A percentile compares a stretch with the other conserved stretches of the same genome.
These are phyloP conservation scores for Aspergillus transmontanensis DNA, from an alignment of 2,329 filamentous ascomycete genomes.

Conservation along the genomic window DNA sequence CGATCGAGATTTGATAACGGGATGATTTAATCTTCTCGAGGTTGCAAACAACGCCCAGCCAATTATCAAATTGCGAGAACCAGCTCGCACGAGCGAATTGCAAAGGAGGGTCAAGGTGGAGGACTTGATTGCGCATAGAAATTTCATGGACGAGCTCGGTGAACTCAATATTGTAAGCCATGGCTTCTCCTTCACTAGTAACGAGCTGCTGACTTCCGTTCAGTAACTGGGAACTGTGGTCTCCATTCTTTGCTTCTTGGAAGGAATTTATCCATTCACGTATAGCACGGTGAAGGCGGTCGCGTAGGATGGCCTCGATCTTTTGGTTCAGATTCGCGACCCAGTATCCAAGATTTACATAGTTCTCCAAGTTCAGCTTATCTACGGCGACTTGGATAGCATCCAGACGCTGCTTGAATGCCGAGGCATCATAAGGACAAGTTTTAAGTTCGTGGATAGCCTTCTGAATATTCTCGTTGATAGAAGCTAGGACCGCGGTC, in stretches of 20 bases:
- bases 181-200: constrained; percentile 31
- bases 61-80: constrained; percentile 89
- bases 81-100: constrained; percentile 91
- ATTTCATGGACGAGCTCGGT: constrained; percentile 77
- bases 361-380: constrained; percentile 94
- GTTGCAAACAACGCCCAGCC: constrained; percentile 91
- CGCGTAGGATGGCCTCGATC: constrained; percentile 77
- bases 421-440: constrained; percentile 78
- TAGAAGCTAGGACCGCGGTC: constrained; percentile 74
- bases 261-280: constrained; percentile 87
- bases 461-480: constrained; percentile 80
- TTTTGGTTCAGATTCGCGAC: constrained; percentile 83
- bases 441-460: constrained; percentile 79
- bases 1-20: constrained; percentile 85
- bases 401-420: constrained; percentile 79
- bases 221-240: constrained; percentile 25
- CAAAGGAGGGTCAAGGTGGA: constrained; percentile 91
- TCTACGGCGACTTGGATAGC: constrained; percentile 90
- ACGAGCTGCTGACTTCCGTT: constrained; percentile 23
- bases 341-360: constrained; percentile 90
- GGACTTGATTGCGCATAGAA: constrained; percentile 96
- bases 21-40: constrained; percentile 92
- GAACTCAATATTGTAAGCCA: constrained; percentile 44
- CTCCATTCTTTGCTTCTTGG: constrained; percentile 55
- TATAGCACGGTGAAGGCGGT: constrained; percentile 83